phyloP scores from a whole-genome alignment of 2,329 filamentous ascomycete genomes.

The Hypocrella siamensis region DNA sequence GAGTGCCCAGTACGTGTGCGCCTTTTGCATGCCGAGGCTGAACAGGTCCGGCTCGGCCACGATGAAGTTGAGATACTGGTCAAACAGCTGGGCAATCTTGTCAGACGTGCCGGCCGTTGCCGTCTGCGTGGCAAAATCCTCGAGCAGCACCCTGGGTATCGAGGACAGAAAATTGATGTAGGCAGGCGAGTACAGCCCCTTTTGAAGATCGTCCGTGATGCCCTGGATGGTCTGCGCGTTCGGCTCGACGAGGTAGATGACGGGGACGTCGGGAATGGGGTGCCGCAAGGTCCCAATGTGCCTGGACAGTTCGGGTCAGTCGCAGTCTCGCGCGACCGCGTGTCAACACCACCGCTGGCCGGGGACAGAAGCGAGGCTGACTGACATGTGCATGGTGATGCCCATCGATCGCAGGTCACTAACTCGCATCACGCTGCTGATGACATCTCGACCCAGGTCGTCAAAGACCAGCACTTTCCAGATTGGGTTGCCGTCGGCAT shows the following conservation, averaged over 20 bases:
- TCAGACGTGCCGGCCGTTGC: conserved; percentile 74
- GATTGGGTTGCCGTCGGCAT: conserved; percentile 78
- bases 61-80: conserved; percentile 96
- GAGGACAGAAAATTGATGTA: conserved; percentile 97
- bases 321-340: too few relatives aligned
- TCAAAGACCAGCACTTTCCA: conserved; percentile 98
- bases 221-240: conserved; percentile 63
- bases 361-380: too few relatives aligned
- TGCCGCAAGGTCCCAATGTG: conserved; percentile 71
- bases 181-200: conserved; percentile 78
- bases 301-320: conserved; percentile 23
- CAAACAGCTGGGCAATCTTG: conserved; percentile 79
- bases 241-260: conserved; percentile 91
- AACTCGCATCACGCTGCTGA: conserved; percentile 87
- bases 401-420: conserved; percentile 87
- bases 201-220: conserved; percentile 75
- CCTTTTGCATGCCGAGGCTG: conserved; percentile 81
- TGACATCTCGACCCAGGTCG: conserved; percentile 78
- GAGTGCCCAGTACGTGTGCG: conserved; percentile 84
- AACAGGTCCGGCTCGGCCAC: conserved; percentile 93
- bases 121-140: conserved; percentile 86
- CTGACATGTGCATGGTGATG: conserved; percentile 88
- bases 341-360: too few relatives aligned
- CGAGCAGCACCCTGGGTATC: conserved; percentile 73
- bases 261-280: conserved; percentile 89